Evolutionary conservation across 257 asterid species (phyloP).

Genomic region (Solanum bukasovii): DNA sequence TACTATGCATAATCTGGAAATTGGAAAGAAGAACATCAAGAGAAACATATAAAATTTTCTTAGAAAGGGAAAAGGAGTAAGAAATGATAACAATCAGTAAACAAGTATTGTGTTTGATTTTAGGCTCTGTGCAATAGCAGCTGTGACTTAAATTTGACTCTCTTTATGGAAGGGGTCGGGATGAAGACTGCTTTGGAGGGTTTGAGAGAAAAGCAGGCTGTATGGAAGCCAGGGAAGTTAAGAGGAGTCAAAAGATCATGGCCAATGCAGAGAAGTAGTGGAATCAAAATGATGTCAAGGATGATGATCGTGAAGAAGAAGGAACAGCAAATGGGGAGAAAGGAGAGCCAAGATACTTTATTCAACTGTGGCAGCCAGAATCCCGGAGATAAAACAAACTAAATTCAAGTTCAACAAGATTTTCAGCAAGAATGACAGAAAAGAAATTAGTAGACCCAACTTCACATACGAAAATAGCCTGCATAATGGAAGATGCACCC

Average conservation of each 20-base stretch:
- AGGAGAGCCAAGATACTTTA: background rate
- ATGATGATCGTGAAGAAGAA: background rate
- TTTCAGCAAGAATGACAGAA: background rate
- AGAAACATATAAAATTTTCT: background rate
- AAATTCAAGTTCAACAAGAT: background rate
- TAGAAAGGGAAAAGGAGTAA: background rate
- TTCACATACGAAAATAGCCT: background rate
- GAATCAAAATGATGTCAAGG: background rate
- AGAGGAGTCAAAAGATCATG: background rate
- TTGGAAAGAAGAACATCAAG: background rate
- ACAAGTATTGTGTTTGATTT: background rate
- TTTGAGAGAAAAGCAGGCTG: background rate
- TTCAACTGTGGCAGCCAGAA: background rate
- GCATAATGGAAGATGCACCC: background rate
- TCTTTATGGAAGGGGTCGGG: background rate
- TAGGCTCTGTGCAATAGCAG: background rate
- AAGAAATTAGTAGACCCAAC: background rate
- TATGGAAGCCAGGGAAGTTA: background rate
- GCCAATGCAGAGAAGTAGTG: background rate
- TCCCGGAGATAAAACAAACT: background rate
- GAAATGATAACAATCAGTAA: background rate
- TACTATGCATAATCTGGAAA: conserved; percentile 44
- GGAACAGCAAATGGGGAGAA: background rate
- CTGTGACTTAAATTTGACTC: background rate
- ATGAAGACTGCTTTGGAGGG: background rate